Base-by-base conservation (phyloP, 768 basidiomycete genomes). In the Trametes sanguinea region DNA sequence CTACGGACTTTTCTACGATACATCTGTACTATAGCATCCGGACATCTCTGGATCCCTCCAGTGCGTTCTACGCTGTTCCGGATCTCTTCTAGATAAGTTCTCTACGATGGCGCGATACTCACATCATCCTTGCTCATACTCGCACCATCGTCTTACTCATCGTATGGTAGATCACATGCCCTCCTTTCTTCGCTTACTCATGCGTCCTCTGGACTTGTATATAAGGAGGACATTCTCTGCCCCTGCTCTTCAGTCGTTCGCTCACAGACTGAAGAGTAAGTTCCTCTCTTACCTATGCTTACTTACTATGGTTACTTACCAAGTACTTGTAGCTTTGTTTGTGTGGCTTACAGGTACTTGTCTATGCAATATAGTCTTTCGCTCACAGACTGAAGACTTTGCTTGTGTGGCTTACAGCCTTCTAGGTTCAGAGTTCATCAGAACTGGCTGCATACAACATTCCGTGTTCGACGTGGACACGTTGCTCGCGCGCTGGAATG, bases 181-280 rank as follows among this genome's bases (percentile, higher is more conserved):
- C 51, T 52, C 17, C 35, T 52, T 52, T 39, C 33, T 52, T 39
- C 27, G 37, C 37, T 39, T 52, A 52, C 51, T 52, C 37, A 52
- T 52, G 33, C 35, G 16, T 22, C 51, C 17, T 22, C 17, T 52
- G 35, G 33, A 37, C 35, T 39, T 39, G 51, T 52, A 52, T 52
- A 52, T 52, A 52, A 52, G 51, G 51, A 52, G 51, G 37, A 52
- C 51, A 52, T 52, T 52, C 37, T 37, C 35, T 39, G 17, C 35
- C 27, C 22, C 27, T 6, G 47, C 47, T 48, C 47, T 48, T 48
- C 47, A 48, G 47, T 48, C 8, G 22, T 48, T 48, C 14, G 27
- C 47, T 48, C 47, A 48, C 27, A 27, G 22, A 48, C 47, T 48
- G 39, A 39, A 39, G 39, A 39, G 39, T 39, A 39, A 39, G 39